Conservation (phyloP, 2,329 filamentous ascomycete genomes). For the Paraphaeosphaeria minitans region DNA sequence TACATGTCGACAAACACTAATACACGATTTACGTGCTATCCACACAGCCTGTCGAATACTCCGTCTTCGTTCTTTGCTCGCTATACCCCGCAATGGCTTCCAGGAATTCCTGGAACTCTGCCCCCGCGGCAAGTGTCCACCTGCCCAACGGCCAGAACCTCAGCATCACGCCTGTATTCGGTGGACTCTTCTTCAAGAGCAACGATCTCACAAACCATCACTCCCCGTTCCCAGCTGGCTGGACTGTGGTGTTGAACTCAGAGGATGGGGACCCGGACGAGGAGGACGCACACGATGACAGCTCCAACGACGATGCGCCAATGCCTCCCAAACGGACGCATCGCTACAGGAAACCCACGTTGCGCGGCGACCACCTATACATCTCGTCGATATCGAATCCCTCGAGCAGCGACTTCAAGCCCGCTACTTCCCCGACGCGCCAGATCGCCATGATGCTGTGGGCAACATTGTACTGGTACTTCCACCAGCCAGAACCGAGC, state of each 20-base stretch:
- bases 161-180: slow-evolving; percentile 83
- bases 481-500: slow-evolving; percentile 80
- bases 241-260: slow-evolving; percentile 86
- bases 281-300: slow-evolving; percentile 38
- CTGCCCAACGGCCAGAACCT: slow-evolving; percentile 88
- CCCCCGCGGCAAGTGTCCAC: slow-evolving; percentile 59
- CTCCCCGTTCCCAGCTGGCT: slow-evolving; percentile 79
- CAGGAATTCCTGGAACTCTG: slow-evolving; percentile 22
- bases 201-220: slow-evolving; percentile 71
- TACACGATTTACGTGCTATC: background rate
- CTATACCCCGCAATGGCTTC: slow-evolving; percentile 37
- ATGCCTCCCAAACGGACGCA: slow-evolving; percentile 52
- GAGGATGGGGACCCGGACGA: slow-evolving; percentile 54
- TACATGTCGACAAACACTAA: background rate
- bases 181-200: slow-evolving; percentile 87
- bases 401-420: slow-evolving; percentile 77
- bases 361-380: slow-evolving; percentile 81
- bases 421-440: slow-evolving; percentile 78
- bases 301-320: slow-evolving; percentile 22
- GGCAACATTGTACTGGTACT: slow-evolving; percentile 96
- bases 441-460: slow-evolving; percentile 97
- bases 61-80: slow-evolving; percentile 8
- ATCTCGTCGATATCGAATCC: slow-evolving; percentile 91
- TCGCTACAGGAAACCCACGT: slow-evolving; percentile 74
- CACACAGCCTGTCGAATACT: slow-evolving; percentile 3